phyloP scores from a whole-genome alignment of 768 basidiomycete genomes.

The Dioszegia aurantiaca region DNA sequence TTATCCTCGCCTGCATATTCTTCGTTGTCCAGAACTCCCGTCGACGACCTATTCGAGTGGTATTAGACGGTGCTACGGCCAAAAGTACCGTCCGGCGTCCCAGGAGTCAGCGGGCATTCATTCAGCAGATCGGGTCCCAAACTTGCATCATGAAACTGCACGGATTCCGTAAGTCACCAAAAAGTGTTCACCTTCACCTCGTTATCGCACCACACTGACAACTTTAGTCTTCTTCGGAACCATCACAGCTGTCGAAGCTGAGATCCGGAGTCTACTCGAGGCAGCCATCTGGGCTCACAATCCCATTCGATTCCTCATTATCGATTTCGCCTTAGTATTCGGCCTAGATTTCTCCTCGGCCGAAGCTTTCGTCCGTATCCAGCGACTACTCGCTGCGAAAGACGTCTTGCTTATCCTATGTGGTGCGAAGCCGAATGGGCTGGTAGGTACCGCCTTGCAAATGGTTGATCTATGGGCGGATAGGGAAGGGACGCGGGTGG shows the following conservation, averaged over 20 bases:
- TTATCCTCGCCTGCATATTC: constrained; percentile 89
- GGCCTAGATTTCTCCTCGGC: constrained; percentile 94
- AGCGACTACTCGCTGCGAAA: constrained; percentile 71
- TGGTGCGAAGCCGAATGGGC: constrained; percentile 62
- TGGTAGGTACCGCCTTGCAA: constrained; percentile 68
- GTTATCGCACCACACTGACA: background rate
- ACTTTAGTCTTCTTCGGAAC: constrained; percentile 65
- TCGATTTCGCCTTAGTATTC: constrained; percentile 79
- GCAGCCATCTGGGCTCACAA: constrained; percentile 66
- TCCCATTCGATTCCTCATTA: constrained; percentile 83
- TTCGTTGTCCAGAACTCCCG: constrained; percentile 96
- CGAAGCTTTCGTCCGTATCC: constrained; percentile 89
- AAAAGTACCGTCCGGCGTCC: constrained; percentile 90
- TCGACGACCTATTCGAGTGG: constrained; percentile 73
- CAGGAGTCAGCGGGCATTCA: constrained; percentile 77
- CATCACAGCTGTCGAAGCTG: constrained; percentile 81
- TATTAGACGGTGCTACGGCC: constrained; percentile 76
- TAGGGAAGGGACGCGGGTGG: constrained; percentile 67
- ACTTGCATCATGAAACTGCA: constrained; percentile 84
- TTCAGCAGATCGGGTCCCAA: constrained; percentile 88
- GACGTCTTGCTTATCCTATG: constrained; percentile 85
- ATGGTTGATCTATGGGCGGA: constrained; percentile 71
- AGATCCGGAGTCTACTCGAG: constrained; percentile 72
- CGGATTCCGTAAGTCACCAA: constrained; percentile 58
- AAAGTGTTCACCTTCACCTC: too few relatives aligned